Conservation (phyloP, 2,329 filamentous ascomycete genomes). For the Cladosporium sp. region DNA sequence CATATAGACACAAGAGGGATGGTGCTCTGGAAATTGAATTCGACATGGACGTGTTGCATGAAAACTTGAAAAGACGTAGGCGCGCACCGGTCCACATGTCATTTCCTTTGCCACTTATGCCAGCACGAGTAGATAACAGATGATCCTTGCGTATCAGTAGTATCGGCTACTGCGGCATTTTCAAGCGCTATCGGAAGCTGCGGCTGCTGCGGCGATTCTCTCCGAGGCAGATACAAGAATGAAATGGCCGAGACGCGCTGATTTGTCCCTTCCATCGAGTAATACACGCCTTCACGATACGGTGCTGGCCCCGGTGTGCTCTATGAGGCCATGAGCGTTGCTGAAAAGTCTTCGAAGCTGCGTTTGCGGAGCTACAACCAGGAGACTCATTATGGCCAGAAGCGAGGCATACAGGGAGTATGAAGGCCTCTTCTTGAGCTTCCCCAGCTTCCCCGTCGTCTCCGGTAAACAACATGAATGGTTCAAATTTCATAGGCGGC, state of each 20-base stretch:
- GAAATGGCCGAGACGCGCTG: slow-evolving; percentile 1
- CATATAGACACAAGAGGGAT: no score
- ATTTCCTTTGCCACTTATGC: background rate
- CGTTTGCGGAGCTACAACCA: no score
- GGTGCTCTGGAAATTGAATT: no score
- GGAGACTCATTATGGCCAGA: background rate
- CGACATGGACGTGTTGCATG: no score
- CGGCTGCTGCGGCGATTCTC: slow-evolving; percentile 6
- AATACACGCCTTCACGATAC: background rate
- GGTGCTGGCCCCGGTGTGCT: background rate
- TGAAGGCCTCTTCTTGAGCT: background rate
- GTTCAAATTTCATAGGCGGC: background rate
- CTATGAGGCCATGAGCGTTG: background rate
- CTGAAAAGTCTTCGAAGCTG: no score
- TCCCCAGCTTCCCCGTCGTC: background rate
- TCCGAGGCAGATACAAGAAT: background rate
- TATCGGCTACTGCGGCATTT: slow-evolving; percentile 7
- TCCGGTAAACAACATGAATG: background rate
- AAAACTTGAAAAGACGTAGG: no score
- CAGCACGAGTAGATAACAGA: background rate
- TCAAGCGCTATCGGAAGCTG: background rate
- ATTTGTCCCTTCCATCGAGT: background rate
- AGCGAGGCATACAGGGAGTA: background rate
- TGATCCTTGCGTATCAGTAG: background rate
- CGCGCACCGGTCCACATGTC: background rate